Percentiles rank a stretch among this genome's conserved stretches.
These are phyloP conservation scores for Sindora glabra DNA, from an alignment of 306 rosid species.

Conservation along the genomic window DNA sequence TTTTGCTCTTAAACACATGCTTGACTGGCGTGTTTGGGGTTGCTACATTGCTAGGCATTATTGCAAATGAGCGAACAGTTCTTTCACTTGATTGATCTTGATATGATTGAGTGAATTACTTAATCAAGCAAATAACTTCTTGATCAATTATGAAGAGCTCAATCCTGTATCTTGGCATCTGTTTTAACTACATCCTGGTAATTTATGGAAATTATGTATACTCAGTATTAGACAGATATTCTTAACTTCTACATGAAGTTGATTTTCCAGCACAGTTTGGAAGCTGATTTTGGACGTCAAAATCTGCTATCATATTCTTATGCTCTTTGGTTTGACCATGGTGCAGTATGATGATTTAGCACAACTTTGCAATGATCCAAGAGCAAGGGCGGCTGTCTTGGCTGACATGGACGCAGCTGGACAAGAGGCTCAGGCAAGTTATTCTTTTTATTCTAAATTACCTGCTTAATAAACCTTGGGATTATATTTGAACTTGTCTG, in stretches of 20 bases:
- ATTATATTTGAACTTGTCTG: background rate
- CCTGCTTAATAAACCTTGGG: background rate
- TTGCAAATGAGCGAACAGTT: background rate
- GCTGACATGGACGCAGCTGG: conserved; percentile 88
- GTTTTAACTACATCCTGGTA: background rate
- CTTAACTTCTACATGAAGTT: too few relatives aligned
- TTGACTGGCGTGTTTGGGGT: background rate
- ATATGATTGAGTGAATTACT: background rate
- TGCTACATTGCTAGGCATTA: too few relatives aligned
- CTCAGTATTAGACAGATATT: too few relatives aligned
- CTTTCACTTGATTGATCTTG: background rate
- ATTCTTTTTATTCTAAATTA: conserved; percentile 3
- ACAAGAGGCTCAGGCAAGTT: conserved; percentile 74
- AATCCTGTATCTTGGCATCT: background rate
- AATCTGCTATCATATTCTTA: background rate
- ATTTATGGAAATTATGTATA: background rate
- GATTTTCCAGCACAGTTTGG: too few relatives aligned
- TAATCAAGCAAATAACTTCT: background rate
- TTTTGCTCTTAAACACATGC: too few relatives aligned
- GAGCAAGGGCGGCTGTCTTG: conserved; percentile 67
- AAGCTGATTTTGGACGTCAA: background rate
- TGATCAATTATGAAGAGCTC: background rate
- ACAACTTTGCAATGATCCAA: conserved; percentile 83
- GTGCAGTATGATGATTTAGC: conserved; percentile 54
- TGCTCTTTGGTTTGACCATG: conserved; percentile 11